phyloP scores from a whole-genome alignment of 192 early-diverging fungal species.

The Dissophora ornata region DNA sequence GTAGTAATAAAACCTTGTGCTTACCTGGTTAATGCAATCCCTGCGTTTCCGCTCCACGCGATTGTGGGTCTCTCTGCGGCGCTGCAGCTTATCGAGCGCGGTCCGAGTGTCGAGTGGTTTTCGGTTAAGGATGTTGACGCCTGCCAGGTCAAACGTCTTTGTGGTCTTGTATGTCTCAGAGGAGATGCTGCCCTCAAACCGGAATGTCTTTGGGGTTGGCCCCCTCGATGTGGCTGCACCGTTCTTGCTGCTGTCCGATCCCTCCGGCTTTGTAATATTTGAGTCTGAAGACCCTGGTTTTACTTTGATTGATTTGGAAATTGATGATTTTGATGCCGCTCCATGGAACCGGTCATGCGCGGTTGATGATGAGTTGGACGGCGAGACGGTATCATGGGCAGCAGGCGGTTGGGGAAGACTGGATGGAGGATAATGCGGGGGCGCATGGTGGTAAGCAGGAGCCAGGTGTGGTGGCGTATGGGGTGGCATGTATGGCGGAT shows the following conservation, averaged over 20 bases:
- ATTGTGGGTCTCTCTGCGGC: slow-evolving; percentile 81
- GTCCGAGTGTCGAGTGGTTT: slow-evolving; percentile 53
- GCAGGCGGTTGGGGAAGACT: slow-evolving; percentile 13
- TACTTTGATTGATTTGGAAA: slow-evolving; percentile 3
- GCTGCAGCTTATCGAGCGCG: slow-evolving; percentile 76
- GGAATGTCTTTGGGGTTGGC: slow-evolving; percentile 48
- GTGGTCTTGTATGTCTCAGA: slow-evolving; percentile 43
- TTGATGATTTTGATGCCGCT: too few species aligned
- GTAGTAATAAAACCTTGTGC: too few species aligned
- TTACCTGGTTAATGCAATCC: slow-evolving; percentile 76
- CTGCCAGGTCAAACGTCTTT: slow-evolving; percentile 51
- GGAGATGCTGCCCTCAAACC: slow-evolving; percentile 50
- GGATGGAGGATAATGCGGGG: not conserved
- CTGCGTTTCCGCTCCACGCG: slow-evolving; percentile 79
- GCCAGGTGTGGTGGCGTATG: not conserved
- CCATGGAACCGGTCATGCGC: too few species aligned
- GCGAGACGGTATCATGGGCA: not conserved
- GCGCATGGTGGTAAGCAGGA: slow-evolving; percentile 1
- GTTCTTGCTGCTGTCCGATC: too few species aligned
- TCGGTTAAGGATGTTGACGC: slow-evolving; percentile 43
- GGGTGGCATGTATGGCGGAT: slow-evolving; percentile 21
- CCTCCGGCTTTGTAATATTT: too few species aligned
- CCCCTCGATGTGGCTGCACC: too few species aligned
- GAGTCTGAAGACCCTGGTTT: too few species aligned
- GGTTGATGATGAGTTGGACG: not conserved